Conservation (phyloP, 2,329 filamentous ascomycete genomes). For the Phialophora expanda region DNA sequence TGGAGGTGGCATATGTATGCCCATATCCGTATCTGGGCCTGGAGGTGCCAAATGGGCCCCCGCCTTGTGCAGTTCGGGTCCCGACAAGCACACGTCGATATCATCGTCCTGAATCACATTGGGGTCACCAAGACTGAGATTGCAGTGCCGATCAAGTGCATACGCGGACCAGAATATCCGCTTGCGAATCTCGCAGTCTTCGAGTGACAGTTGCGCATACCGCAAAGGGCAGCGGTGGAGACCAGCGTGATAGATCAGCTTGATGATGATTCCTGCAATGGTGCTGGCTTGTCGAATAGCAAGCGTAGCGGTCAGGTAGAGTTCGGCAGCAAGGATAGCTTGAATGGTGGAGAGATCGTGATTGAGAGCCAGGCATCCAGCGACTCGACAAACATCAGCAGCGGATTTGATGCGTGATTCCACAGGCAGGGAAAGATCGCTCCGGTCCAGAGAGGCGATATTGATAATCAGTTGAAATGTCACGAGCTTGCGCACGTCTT, state of each 20-base stretch:
- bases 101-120: constrained; percentile 51
- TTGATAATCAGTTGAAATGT: constrained; percentile 60
- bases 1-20: constrained; percentile 34
- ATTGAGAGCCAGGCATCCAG: constrained; percentile 33
- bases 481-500: constrained; percentile 44
- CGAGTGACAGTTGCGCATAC: constrained; percentile 53
- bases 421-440: constrained; percentile 44
- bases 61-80: constrained; percentile 36
- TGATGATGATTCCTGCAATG: constrained; percentile 54
- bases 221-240: constrained; percentile 60
- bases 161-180: constrained; percentile 52
- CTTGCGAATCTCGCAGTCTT: constrained; percentile 50
- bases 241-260: constrained; percentile 57
- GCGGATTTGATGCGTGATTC: constrained; percentile 48
- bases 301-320: constrained; percentile 57
- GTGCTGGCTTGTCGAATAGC: constrained; percentile 57
- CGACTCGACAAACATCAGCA: constrained; percentile 43
- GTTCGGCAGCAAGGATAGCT: constrained; percentile 55
- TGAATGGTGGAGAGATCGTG: constrained; percentile 52
- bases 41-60: constrained; percentile 23
- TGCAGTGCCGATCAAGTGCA: constrained; percentile 51
- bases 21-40: constrained; percentile 32
- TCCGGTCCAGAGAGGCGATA: constrained; percentile 49
- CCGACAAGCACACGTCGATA: constrained; percentile 55
- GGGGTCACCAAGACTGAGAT: constrained; percentile 48